Evolutionary conservation across 75 land plant genomes (phyloP), one percentile per base, ranked within the genome.

Genomic region (Pinus tabuliformis): DNA sequence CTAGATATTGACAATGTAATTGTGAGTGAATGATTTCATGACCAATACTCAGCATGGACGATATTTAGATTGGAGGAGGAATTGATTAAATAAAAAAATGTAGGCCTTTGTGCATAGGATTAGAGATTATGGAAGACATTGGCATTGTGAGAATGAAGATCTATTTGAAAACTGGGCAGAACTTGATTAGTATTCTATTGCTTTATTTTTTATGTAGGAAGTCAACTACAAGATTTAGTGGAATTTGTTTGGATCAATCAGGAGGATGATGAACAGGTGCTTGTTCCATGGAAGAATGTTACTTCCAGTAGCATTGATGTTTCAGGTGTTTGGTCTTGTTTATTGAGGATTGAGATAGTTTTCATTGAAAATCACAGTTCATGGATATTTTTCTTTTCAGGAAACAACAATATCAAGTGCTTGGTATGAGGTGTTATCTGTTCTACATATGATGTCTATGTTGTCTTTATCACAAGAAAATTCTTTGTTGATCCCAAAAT

Each of bases 351-450:
- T 68, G 45, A 68, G 21, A 68, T 21, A 68, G 49, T 42, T 49
- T 11, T 49, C 18, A 68, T 42, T n/a, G 24, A 37, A 42, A 68
- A 42, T 37, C 49, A 68, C 21, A 68, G 52, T 52, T 42, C 22
- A 68, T 42, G 52, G 24, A 22, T 20, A 36, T 30, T 64, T 64
- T 64, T n/a, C 54, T 68, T 39, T 68, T 22, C 72, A 96, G 99
- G 94, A 96, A 82, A 91, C 92, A 61, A 45, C 80, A 21, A 84
- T 96, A 54, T 81, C 84, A 61, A 90, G 88, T 88, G 92, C 86
- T 62, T 90, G 88, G 86, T 96, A 96, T 65, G 99, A 96, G 87
- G 78, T 96, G 59, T 80, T 96, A 62, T 96, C 99, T 22, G 90
- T 96, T 77, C 78, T 96, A 58, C 99, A 96, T 61, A 85, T 91